These are phyloP conservation scores for Boletellus deceptivus DNA, from an alignment of 1,284 basidiomycete genomes.

Conservation along the genomic window DNA sequence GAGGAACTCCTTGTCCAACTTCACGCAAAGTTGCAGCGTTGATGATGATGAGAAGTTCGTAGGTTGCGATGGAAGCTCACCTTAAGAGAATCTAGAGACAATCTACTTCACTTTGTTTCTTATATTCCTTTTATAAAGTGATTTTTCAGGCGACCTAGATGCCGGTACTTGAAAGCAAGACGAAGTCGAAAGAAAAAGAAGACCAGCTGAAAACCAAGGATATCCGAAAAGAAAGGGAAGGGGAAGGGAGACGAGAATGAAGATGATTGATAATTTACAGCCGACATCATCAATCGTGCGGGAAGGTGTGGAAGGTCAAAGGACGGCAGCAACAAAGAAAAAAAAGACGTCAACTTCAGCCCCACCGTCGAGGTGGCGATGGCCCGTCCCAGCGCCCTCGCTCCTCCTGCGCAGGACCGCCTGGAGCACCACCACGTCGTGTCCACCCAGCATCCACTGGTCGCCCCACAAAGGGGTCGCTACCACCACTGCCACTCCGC, in stretches of 20 bases:
- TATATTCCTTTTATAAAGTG: background rate
- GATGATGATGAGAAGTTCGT: background rate
- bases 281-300: background rate
- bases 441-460: conserved; percentile 61
- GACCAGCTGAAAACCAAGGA: conserved; percentile 1
- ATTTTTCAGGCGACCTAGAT: background rate
- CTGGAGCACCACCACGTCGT: conserved; percentile 27
- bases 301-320: background rate
- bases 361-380: conserved; percentile 31
- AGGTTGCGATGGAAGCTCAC: background rate
- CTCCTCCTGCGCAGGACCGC: conserved; percentile 18
- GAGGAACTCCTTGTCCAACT: conserved; percentile 50
- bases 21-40: conserved; percentile 15
- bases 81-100: background rate
- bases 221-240: conserved; percentile 3
- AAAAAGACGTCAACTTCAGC: conserved; percentile 4
- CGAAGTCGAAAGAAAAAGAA: background rate
- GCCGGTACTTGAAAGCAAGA: background rate
- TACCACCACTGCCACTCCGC: conserved; percentile 33
- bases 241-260: conserved; percentile 1
- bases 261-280: conserved; percentile 28
- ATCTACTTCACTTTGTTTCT: conserved; percentile 1
- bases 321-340: background rate
- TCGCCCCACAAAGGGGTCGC: conserved; percentile 34
- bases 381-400: conserved; percentile 32